Conservation (phyloP, 805 yeast species). For the Candida berthetii region DNA sequence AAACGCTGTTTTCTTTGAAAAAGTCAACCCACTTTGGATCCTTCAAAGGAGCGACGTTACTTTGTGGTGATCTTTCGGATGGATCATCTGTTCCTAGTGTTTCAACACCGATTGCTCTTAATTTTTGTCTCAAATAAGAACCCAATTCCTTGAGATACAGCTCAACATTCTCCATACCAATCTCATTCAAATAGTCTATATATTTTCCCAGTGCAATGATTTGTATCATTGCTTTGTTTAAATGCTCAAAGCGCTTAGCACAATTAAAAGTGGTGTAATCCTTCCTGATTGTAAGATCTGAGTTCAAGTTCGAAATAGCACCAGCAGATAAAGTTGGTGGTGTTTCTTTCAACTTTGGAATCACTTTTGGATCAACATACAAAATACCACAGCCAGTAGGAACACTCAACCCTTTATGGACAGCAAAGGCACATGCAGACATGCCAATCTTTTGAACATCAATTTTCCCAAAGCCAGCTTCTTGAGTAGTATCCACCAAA, state of each 20-base stretch:
- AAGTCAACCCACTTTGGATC: neutral
- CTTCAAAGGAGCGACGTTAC: neutral
- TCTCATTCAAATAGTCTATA: neutral
- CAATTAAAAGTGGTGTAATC: neutral
- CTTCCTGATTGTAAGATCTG: neutral
- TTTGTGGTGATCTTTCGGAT: neutral
- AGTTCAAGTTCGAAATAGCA: neutral
- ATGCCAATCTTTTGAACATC: neutral
- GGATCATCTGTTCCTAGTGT: neutral
- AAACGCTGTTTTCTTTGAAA: neutral
- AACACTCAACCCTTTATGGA: neutral
- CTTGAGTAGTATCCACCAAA: neutral
- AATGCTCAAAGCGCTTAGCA: constrained; percentile 1
- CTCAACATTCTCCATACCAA: constrained; percentile 1
- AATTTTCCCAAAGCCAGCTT: neutral
- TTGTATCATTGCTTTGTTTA: neutral
- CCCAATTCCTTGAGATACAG: neutral
- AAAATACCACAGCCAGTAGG: neutral
- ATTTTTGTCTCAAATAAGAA: neutral
- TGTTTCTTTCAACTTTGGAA: neutral
- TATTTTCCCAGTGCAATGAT: neutral
- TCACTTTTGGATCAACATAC: neutral
- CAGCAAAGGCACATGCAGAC: neutral
- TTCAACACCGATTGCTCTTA: neutral
- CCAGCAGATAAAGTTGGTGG: neutral